Percentiles rank a stretch among this genome's conserved stretches.
Conservation (phyloP, 1,139 yeast species). For the Maudiozyma humilis region DNA sequence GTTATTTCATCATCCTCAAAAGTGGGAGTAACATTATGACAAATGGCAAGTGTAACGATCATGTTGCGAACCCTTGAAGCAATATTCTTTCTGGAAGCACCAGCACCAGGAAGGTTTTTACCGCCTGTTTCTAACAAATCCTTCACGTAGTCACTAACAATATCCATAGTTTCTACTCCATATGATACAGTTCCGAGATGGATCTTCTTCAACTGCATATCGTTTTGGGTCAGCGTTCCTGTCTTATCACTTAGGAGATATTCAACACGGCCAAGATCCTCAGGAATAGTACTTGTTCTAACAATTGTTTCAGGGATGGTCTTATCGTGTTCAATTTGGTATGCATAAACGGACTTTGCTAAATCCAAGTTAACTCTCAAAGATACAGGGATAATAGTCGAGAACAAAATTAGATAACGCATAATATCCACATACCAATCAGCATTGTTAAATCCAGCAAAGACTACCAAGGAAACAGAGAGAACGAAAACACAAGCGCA, state of each 20-base stretch:
- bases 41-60: slow-evolving; percentile 72
- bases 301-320: slow-evolving; percentile 83
- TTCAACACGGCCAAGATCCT: slow-evolving; percentile 92
- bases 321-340: slow-evolving; percentile 82
- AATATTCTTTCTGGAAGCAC: slow-evolving; percentile 52
- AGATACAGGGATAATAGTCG: slow-evolving; percentile 93
- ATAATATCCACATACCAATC: slow-evolving; percentile 85
- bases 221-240: slow-evolving; percentile 95
- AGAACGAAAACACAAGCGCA: slow-evolving; percentile 79
- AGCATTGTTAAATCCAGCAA: slow-evolving; percentile 61
- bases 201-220: slow-evolving; percentile 90
- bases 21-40: slow-evolving; percentile 93
- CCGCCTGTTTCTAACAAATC: slow-evolving; percentile 16
- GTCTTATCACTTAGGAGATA: slow-evolving; percentile 90
- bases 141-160: slow-evolving; percentile 63
- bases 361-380: slow-evolving; percentile 88
- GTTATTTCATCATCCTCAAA: slow-evolving; percentile 58
- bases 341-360: slow-evolving; percentile 93
- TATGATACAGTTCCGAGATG: slow-evolving; percentile 91
- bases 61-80: slow-evolving; percentile 71
- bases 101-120: slow-evolving; percentile 16
- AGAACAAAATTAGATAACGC: slow-evolving; percentile 83
- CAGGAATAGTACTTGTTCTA: slow-evolving; percentile 95
- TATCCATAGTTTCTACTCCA: slow-evolving; percentile 86
- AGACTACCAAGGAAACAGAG: slow-evolving; percentile 67